Evolutionary conservation across 148 eudicot genomes (phyloP), one percentile per base, ranked within the genome.

Genomic region (Rhododendron mucronatum): DNA sequence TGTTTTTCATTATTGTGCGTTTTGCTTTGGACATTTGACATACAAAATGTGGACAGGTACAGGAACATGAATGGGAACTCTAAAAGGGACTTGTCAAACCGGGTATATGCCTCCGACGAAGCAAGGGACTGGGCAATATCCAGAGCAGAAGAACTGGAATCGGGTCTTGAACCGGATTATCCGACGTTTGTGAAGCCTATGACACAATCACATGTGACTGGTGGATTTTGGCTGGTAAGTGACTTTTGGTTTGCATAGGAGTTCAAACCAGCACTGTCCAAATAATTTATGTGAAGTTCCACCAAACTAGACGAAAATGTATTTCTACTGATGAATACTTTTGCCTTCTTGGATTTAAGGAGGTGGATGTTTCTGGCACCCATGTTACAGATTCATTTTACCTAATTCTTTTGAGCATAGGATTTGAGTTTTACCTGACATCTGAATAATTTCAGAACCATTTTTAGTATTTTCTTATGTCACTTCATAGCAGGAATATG

Each of bases 201-300:
- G 98, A 92, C 92, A 41, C 98, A 92, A 75, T 95, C 98, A 20
- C 96, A 95, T 89, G 95, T 93, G 33, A 92, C 91, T 83, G 98
- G 98, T 59, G 96, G 95, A 7, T 95, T 95, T 88, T 95, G 99
- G 99, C 92, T 96, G 94, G 99, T 96, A 87, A 87, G 90, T 69
- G 44, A 16, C 33, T 78, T 47, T 37, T 1, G 47, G 47, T 16
- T n/a, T 44, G 30, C 57, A 45, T 20, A 21, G 50, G n/a, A 47
- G 57, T 18, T 23, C 13, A 35, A 76, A 35, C 11, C 78, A 16
- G 37, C 5, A 16, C 26, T 76, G 23, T 76, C 39, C 12, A 2
- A 35, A 16, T 33, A 26, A 14, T 71, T 28, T 5, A 14, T 71
- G 76, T 10, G 5, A 9, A 15, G 11, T 73, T 28, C 39, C 77